These are phyloP conservation scores for Eucalyptus tenuipes DNA, from an alignment of 345 rosid species.

Conservation along the genomic window DNA sequence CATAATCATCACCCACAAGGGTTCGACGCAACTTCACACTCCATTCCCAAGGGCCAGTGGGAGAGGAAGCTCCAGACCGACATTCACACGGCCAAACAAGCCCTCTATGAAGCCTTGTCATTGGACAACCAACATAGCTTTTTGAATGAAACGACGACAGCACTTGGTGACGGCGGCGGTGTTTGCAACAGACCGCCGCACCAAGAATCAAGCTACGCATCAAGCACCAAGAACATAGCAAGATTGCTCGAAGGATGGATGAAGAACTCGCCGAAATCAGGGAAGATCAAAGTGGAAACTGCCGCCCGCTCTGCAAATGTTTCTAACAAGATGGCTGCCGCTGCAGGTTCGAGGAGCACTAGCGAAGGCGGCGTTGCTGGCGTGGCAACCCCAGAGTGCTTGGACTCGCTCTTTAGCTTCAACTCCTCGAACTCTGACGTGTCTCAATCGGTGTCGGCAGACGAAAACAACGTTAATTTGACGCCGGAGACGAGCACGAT, in stretches of 20 bases:
- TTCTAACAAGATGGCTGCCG: not conserved
- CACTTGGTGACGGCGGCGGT: not conserved
- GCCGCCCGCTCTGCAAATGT: not conserved
- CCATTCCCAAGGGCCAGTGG: slow-evolving; percentile 27
- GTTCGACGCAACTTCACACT: not conserved
- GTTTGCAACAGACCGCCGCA: not conserved
- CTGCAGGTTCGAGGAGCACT: not conserved
- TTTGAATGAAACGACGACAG: not conserved
- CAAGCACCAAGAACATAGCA: slow-evolving; percentile 28
- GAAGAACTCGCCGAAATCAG: slow-evolving; percentile 2
- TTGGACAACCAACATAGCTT: not conserved
- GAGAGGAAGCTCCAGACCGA: slow-evolving; percentile 41
- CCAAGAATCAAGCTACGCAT: slow-evolving; percentile 6
- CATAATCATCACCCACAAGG: not conserved
- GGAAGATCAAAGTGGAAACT: not conserved
- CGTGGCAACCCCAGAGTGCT: not conserved
- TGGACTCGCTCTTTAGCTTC: slow-evolving; percentile 9
- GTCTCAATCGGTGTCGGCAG: slow-evolving; percentile 3
- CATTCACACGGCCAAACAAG: slow-evolving; percentile 25
- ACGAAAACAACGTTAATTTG: not conserved
- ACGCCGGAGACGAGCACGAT: not conserved
- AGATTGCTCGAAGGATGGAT: slow-evolving; percentile 30
- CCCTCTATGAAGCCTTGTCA: slow-evolving; percentile 30
- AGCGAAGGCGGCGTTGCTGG: not conserved
- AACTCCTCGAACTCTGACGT: not conserved